Conservation (phyloP, 75 land plant species). For the Gnetum montanum region DNA sequence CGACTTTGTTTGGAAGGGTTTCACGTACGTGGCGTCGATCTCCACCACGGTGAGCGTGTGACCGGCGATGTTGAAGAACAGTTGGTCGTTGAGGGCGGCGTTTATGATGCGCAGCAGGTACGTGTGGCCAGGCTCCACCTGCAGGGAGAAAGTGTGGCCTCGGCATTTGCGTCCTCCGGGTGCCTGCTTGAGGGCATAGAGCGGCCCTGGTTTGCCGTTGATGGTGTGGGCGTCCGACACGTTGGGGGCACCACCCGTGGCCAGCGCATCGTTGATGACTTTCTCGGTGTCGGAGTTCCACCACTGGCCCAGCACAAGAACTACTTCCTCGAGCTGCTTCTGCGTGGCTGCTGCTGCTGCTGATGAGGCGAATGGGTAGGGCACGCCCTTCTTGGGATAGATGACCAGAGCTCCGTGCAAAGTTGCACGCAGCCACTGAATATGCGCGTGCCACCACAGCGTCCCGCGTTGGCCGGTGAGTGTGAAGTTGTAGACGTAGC, state of each 20-base stretch:
- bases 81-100: neutral
- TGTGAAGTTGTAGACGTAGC: constrained; percentile 29
- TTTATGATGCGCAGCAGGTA: neutral
- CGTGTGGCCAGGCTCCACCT: neutral
- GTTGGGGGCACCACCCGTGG: constrained; percentile 40
- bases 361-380: constrained; percentile 10
- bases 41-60: constrained; percentile 17
- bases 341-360: constrained; percentile 8
- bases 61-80: constrained; percentile 2
- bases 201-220: constrained; percentile 30
- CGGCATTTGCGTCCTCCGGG: too few species aligned
- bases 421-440: constrained; percentile 35
- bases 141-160: neutral
- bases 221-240: constrained; percentile 52
- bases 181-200: too few species aligned
- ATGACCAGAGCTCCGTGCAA: constrained; percentile 44
- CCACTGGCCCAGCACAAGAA: constrained; percentile 38
- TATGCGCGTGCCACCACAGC: constrained; percentile 45
- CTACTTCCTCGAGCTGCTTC: neutral
- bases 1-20: constrained; percentile 18
- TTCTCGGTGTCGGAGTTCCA: constrained; percentile 37
- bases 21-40: constrained; percentile 7
- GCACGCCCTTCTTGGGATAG: constrained; percentile 14
- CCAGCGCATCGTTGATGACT: constrained; percentile 23
- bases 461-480: constrained; percentile 42